A percentile compares a stretch with the other conserved stretches of the same genome.
phyloP scores from a whole-genome alignment of 768 basidiomycete genomes.

The Lentinula boryana region DNA sequence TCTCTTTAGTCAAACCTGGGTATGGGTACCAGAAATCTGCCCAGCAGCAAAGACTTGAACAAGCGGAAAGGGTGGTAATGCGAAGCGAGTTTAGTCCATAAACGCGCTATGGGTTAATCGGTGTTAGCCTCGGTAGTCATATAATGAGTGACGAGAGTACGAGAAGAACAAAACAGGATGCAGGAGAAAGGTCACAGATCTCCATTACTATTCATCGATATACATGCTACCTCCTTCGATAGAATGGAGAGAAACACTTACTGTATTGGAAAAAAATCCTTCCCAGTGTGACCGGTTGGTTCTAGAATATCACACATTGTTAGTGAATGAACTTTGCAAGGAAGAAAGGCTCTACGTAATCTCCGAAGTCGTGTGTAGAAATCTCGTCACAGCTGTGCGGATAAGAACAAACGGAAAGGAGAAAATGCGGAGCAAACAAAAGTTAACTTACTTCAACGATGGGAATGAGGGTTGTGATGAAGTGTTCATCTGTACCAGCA shows the following conservation, averaged over 20 bases:
- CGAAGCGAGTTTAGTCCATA: slow-evolving; percentile 42
- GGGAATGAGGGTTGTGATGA: background rate
- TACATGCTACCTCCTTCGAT: background rate
- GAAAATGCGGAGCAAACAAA: background rate
- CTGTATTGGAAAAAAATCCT: slow-evolving; percentile 57
- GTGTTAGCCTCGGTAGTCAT: background rate
- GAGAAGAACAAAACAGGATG: background rate
- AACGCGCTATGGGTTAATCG: slow-evolving; percentile 28
- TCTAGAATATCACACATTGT: slow-evolving; percentile 26
- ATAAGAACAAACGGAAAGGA: background rate
- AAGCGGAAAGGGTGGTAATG: slow-evolving; percentile 59
- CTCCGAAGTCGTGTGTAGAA: too few relatives aligned
- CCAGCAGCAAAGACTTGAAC: slow-evolving; percentile 39
- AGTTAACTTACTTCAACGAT: background rate
- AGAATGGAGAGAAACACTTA: slow-evolving; percentile 15
- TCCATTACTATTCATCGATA: too few relatives aligned
- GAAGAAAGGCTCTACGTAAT: background rate
- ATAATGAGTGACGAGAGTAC: background rate
- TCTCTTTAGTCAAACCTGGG: slow-evolving; percentile 26
- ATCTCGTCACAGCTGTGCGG: background rate
- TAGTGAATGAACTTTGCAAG: background rate
- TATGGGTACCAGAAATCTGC: slow-evolving; percentile 45
- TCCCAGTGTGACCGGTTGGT: slow-evolving; percentile 44
- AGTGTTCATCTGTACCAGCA: background rate
- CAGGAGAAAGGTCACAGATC: too few relatives aligned